These are phyloP conservation scores for Furcasterigmium sp. DNA, from an alignment of 2,329 filamentous ascomycete species.

Conservation along the genomic window DNA sequence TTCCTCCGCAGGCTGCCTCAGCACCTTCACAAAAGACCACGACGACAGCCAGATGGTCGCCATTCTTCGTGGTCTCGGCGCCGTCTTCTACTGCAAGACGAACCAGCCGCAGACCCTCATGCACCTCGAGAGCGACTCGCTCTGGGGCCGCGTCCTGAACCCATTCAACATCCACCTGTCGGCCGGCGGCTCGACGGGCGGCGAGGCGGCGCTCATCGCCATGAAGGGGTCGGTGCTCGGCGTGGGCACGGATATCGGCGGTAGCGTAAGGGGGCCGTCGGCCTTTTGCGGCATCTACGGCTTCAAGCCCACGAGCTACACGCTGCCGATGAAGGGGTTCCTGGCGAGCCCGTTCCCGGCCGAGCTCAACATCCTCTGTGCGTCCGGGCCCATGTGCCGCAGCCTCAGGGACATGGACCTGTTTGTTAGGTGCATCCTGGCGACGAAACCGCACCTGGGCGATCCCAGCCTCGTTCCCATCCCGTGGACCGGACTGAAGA, in stretches of 20 bases:
- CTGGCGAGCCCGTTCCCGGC: constrained; percentile 51
- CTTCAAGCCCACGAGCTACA: background rate
- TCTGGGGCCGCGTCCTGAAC: constrained; percentile 32
- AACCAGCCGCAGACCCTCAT: constrained; percentile 34
- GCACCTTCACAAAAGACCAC: constrained; percentile 49
- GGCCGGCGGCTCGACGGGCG: constrained; percentile 35
- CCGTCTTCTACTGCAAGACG: constrained; percentile 34
- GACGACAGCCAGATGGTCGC: constrained; percentile 33
- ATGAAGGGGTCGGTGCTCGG: background rate
- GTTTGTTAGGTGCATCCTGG: constrained; percentile 47
- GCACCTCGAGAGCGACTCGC: constrained; percentile 52
- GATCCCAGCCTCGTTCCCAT: constrained; percentile 55
- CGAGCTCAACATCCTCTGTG: constrained; percentile 58
- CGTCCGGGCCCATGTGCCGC: constrained; percentile 58
- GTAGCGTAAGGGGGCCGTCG: background rate
- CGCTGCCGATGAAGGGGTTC: constrained; percentile 15
- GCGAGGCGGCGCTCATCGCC: constrained; percentile 18
- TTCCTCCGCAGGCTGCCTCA: constrained; percentile 54
- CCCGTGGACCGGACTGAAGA: too few species aligned
- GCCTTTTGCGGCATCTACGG: background rate
- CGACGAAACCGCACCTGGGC: constrained; percentile 46
- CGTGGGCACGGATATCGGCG: background rate
- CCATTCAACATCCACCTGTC: constrained; percentile 31
- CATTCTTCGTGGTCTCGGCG: constrained; percentile 32
- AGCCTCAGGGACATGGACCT: constrained; percentile 49